Evolutionary conservation across 176 grass and related monocot genomes (phyloP).

Genomic region (Dendrocalamus sinicus): DNA sequence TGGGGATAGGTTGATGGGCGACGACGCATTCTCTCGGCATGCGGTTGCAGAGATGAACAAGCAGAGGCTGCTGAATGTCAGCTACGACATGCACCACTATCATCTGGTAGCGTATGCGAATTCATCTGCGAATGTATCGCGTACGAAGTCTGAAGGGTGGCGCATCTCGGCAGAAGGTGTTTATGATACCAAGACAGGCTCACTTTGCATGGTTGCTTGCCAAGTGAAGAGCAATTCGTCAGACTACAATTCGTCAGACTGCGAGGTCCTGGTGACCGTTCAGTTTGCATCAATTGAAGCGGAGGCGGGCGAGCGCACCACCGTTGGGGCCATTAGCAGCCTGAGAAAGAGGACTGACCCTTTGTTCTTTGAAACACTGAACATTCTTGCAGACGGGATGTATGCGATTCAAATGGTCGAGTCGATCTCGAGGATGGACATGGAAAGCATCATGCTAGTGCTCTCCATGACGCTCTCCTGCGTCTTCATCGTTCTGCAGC

Average conservation of each 20-base stretch:
- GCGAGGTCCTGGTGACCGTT: slow-evolving; percentile 47
- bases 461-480: slow-evolving; percentile 57
- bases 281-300: slow-evolving; percentile 42
- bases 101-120: not conserved
- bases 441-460: slow-evolving; percentile 44
- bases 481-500: slow-evolving; percentile 52
- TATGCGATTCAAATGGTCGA: not conserved
- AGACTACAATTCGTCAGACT: slow-evolving; percentile 59
- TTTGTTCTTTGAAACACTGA: slow-evolving; percentile 56
- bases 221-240: slow-evolving; percentile 29
- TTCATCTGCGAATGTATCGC: not conserved
- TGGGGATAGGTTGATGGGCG: not conserved
- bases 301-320: not conserved
- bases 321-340: slow-evolving; percentile 58
- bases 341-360: slow-evolving; percentile 51
- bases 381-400: slow-evolving; percentile 3
- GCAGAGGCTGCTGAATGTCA: slow-evolving; percentile 41
- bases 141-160: not conserved
- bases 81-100: slow-evolving; percentile 42
- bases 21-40: slow-evolving; percentile 7
- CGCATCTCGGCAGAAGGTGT: slow-evolving; percentile 69
- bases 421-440: slow-evolving; percentile 44
- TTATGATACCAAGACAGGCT: slow-evolving; percentile 48
- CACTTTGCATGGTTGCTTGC: slow-evolving; percentile 62
- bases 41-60: not conserved